Conservation (phyloP, 352 stramenopile genomes). For the Globisporangium yorkense region DNA sequence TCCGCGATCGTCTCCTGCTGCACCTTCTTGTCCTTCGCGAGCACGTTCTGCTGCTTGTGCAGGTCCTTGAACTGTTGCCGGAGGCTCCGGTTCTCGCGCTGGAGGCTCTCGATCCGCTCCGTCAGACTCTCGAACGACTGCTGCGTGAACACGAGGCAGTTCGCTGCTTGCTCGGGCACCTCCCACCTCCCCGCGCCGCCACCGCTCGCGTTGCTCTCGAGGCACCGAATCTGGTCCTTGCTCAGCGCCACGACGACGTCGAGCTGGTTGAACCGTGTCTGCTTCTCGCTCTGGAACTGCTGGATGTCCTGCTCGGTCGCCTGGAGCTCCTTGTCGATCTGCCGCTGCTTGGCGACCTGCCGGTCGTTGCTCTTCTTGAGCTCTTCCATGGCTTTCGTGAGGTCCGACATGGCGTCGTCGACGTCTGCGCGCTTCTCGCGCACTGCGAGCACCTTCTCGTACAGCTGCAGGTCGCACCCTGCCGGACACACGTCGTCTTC, state of each 20-base stretch:
- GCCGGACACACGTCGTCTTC: slow-evolving; percentile 89
- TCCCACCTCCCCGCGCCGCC: slow-evolving; percentile 18
- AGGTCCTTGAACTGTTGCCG: slow-evolving; percentile 87
- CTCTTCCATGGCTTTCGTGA: slow-evolving; percentile 86
- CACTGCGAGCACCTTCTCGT: slow-evolving; percentile 90
- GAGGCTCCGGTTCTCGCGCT: slow-evolving; percentile 79
- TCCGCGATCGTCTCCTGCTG: slow-evolving; percentile 63
- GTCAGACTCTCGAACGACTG: slow-evolving; percentile 50
- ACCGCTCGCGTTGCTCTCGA: slow-evolving; percentile 16
- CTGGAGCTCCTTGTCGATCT: slow-evolving; percentile 91
- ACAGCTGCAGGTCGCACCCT: slow-evolving; percentile 86
- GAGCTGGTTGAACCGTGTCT: slow-evolving; percentile 87
- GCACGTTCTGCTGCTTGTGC: slow-evolving; percentile 80
- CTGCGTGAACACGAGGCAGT: slow-evolving; percentile 71
- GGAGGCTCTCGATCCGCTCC: slow-evolving; percentile 73
- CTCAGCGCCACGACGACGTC: slow-evolving; percentile 78
- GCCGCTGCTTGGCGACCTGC: slow-evolving; percentile 71
- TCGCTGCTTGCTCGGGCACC: slow-evolving; percentile 41
- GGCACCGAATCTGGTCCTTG: slow-evolving; percentile 64
- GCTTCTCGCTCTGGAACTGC: slow-evolving; percentile 92
- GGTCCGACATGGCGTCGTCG: slow-evolving; percentile 84
- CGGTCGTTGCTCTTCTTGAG: slow-evolving; percentile 84
- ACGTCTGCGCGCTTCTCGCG: slow-evolving; percentile 89
- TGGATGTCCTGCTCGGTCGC: slow-evolving; percentile 86
- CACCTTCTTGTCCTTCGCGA: slow-evolving; percentile 74